Base-by-base conservation (phyloP, 352 stramenopile genomes). In the Aphanomyces invadans region DNA sequence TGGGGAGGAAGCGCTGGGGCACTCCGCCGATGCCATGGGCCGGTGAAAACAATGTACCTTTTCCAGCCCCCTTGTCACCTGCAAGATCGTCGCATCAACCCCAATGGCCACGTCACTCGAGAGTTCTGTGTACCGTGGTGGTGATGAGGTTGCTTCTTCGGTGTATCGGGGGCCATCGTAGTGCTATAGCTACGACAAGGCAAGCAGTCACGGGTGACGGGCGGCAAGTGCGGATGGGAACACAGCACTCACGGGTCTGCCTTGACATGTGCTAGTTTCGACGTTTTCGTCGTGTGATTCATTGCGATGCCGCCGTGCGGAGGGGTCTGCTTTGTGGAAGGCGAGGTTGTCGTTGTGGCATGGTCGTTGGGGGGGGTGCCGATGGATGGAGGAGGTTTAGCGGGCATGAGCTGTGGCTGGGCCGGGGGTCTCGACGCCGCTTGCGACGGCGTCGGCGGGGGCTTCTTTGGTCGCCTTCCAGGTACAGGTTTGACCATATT, bases 401-500 rank as follows among this genome's bases (percentile, higher is more conserved):
- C 12, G 44, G 44, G 21, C 44, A 19, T 52, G 12, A 19, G 21
- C 12, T 26, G 44, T 7, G 21, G 44, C 23, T 52, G 44, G 9
- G 19, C 23, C 44, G 12, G 12, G 9, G 49, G 49, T 57, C 19
- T 29, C 19, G 25, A 28, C 23, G n/a, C n/a, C n/a, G n/a, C n/a
- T n/a, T n/a, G n/a, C n/a, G 7, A 21, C 12, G 49, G 49, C 15
- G 19, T 57, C 19, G 29, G 19, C 11, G 19, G 46, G 23, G 9
- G 19, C 36, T 57, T 57, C 29, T 57, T 57, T 17, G 19, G 17
- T n/a, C 49, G 49, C 29, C 49, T 32, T 29, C 21, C 9, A n/a
- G n/a, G n/a, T n/a, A n/a, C n/a, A 9, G 28, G 52, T 25, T 64
- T 64, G 36, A 64, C 31, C 55, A 64, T 52, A 26, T 64, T 84